Evolutionary conservation across 345 rosid species (phyloP).

Genomic region (Linum tenue): DNA sequence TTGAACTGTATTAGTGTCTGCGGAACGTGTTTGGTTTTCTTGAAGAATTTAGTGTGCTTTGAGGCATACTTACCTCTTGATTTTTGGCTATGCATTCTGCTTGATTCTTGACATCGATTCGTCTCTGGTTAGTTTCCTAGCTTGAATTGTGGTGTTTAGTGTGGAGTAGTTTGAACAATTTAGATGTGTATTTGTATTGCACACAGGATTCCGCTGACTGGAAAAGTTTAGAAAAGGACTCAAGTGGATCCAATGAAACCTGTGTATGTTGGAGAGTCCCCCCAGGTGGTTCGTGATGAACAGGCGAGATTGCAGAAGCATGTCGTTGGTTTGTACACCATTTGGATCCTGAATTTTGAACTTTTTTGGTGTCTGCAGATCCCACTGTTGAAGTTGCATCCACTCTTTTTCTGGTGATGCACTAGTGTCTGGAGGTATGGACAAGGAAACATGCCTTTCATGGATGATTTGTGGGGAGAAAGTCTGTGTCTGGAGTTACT

Average conservation of each 20-base stretch:
- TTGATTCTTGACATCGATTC: neutral
- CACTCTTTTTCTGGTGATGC: constrained; percentile 38
- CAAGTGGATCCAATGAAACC: constrained; percentile 63
- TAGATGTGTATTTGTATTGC: constrained; percentile 1
- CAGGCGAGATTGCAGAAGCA: constrained; percentile 38
- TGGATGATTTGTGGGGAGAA: constrained; percentile 67
- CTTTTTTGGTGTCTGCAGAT: constrained; percentile 1
- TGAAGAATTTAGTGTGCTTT: neutral
- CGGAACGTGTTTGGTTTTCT: neutral
- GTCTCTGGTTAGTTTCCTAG: neutral
- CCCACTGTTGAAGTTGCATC: constrained; percentile 11
- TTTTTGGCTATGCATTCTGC: neutral
- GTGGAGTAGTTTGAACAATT: constrained; percentile 10
- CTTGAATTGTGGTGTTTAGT: neutral
- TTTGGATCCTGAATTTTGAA: constrained; percentile 2
- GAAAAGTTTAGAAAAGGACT: constrained; percentile 34
- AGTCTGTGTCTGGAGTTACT: constrained; percentile 69
- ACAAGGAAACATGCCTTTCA: constrained; percentile 55
- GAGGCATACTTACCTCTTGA: too few species aligned
- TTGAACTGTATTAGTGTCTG: too few species aligned
- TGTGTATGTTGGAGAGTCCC: constrained; percentile 83
- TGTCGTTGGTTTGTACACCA: constrained; percentile 42
- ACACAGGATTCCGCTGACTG: constrained; percentile 44
- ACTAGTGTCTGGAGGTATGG: constrained; percentile 69
- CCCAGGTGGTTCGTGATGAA: constrained; percentile 66